These are phyloP conservation scores for Neurospora sp. DNA, from an alignment of 495 filamentous ascomycete species.

Conservation along the genomic window DNA sequence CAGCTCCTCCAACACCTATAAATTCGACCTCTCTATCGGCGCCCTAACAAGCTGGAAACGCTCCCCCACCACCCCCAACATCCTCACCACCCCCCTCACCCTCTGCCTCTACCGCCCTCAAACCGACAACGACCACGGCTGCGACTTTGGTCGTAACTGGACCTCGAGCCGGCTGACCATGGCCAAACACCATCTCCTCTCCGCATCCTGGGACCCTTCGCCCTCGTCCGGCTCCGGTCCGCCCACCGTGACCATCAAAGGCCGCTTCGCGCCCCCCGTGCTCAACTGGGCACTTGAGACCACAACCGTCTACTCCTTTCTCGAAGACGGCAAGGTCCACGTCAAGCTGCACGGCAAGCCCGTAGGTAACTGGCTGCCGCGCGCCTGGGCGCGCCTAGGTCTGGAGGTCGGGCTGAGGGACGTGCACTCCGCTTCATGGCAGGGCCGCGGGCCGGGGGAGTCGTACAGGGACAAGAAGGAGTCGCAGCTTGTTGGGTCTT, in stretches of 20 bases:
- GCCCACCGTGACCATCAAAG: constrained; percentile 29
- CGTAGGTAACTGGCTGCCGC: constrained; percentile 33
- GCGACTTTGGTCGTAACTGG: constrained; percentile 36
- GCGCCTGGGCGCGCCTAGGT: constrained; percentile 50
- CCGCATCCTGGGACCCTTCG: constrained; percentile 26
- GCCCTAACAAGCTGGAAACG: constrained; percentile 27
- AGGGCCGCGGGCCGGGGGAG: constrained; percentile 55
- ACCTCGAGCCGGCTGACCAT: constrained; percentile 27
- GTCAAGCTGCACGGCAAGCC: constrained; percentile 35
- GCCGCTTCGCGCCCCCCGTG: constrained; percentile 47
- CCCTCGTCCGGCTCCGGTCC: too few relatives aligned
- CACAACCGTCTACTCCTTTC: constrained; percentile 44
- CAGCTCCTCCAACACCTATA: constrained; percentile 20
- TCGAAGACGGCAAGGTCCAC: constrained; percentile 23
- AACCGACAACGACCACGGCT: constrained; percentile 55
- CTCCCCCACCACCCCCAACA: constrained; percentile 13
- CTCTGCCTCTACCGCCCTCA: constrained; percentile 43
- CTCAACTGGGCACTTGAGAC: constrained; percentile 51
- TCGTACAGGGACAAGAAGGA: constrained; percentile 52
- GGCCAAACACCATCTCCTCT: constrained; percentile 32
- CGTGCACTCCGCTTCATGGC: constrained; percentile 42
- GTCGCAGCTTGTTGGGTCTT: constrained; percentile 45
- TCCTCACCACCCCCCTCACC: constrained; percentile 33
- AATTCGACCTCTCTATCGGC: constrained; percentile 33
- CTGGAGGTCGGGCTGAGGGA: constrained; percentile 36